Evolutionary conservation across 1,284 basidiomycete genomes (phyloP), one percentile per base, ranked within the genome.

Genomic region (Coriolopsis trogii): DNA sequence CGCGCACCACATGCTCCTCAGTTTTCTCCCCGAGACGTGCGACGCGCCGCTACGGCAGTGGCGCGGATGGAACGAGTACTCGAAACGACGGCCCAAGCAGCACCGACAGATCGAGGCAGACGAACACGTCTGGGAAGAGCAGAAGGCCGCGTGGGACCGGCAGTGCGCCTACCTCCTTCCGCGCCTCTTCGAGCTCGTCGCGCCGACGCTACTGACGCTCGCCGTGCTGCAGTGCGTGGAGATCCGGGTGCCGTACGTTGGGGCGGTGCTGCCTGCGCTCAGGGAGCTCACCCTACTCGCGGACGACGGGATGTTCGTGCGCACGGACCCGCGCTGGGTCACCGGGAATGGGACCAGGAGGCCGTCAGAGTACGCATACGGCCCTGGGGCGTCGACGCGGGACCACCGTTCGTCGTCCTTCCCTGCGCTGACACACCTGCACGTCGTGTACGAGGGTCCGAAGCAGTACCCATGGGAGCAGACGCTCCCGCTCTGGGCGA

Each of bases 111-210:
- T 57, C 37, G 40, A 23, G 23, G 52, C 46, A 26, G 52, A 54
- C 40, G 46, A 49, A 36, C 42, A 28, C 4, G 51, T 46, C 18
- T 55, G 56, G 56, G 29, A 42, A 38, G 49, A 34, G 16, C 26
- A 49, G 12, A 55, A 58, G 46, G 52, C 49, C 24, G 46, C 56
- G n/a, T 58, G 56, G 56, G 52, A 58, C 31, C 49, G 52, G 38
- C 52, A 55, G 20, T 55, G 51, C 49, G 36, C 43, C 25, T 51
- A 48, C 37, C 52, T 58, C 23, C 42, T 52, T 8, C 46, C 51
- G 39, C 49, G 37, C 20, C 46, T 58, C 24, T 51, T 58, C 46
- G 36, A 28, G 34, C 49, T 58, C 42, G 52, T 51, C 44, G 52
- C 49, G n/a, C 56, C 56, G 16, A 49, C 52, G 7, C 52, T 58